A percentile compares a stretch with the other conserved stretches of the same genome.
Evolutionary conservation across 441 rosid species (phyloP).

Genomic region (Mallotus repandus): DNA sequence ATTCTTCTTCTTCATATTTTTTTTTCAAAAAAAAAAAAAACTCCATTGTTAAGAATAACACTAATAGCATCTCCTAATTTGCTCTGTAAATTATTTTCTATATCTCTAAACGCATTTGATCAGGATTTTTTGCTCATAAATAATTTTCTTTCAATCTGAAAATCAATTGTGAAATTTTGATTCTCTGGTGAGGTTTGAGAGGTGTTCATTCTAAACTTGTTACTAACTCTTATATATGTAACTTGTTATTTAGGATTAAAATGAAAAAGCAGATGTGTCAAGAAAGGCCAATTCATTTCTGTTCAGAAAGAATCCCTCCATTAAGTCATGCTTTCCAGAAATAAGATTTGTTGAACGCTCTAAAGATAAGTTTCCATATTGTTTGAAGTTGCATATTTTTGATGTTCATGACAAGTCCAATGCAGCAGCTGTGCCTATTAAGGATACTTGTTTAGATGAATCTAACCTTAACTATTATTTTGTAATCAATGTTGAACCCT

Average conservation of each 20-base stretch:
- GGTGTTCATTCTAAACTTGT: not conserved
- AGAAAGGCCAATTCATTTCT: constrained; percentile 1
- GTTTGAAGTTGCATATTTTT: not conserved
- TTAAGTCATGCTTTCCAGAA: constrained; percentile 22
- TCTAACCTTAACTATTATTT: not conserved
- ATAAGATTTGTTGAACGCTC: constrained; percentile 17
- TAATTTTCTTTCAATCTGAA: too few relatives aligned
- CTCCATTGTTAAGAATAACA: too few relatives aligned
- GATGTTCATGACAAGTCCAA: not conserved
- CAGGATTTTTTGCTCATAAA: too few relatives aligned
- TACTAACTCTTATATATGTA: not conserved
- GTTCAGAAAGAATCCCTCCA: constrained; percentile 16
- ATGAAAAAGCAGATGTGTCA: constrained; percentile 6
- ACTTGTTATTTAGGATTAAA: not conserved
- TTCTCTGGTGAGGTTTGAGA: too few relatives aligned
- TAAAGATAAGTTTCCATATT: not conserved
- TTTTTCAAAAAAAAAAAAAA: too few relatives aligned
- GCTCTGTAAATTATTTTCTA: too few relatives aligned
- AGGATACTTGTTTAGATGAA: not conserved
- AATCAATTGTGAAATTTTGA: too few relatives aligned
- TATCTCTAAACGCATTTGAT: too few relatives aligned
- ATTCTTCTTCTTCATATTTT: too few relatives aligned
- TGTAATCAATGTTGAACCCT: not conserved
- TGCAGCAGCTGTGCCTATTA: not conserved
- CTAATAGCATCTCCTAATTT: too few relatives aligned